phyloP scores from a whole-genome alignment of 208 protist genomes.

The Ichthyophonus hoferi region DNA sequence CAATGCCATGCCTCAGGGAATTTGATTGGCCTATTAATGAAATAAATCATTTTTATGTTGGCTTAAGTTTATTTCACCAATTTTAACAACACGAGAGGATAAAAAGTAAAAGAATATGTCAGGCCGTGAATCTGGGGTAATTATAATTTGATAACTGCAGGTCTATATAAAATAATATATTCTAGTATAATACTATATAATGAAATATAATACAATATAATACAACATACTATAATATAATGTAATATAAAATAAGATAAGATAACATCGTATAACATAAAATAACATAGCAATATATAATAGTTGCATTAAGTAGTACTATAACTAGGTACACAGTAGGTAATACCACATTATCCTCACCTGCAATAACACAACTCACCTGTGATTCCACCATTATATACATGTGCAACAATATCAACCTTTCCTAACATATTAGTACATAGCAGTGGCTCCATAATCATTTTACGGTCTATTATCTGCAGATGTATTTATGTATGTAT shows the following conservation, averaged over 20 bases:
- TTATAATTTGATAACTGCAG: not conserved
- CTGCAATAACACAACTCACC: not conserved
- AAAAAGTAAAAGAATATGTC: not conserved
- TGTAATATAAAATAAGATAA: no score
- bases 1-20: not conserved
- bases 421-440: not conserved
- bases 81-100: not conserved
- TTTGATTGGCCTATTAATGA: not conserved
- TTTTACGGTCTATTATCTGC: not conserved
- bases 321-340: no score
- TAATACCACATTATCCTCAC: no score
- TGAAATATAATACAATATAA: no score
- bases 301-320: not conserved
- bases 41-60: not conserved
- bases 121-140: not conserved
- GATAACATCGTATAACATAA: not conserved
- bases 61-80: not conserved
- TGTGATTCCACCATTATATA: not conserved
- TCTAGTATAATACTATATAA: no score
- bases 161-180: not conserved
- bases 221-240: no score
- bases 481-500: no score
- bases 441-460: not conserved
- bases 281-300: not conserved
- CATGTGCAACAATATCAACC: not conserved